phyloP scores from a whole-genome alignment of 176 grass and related monocot genomes.

The Rhynchospora tenuis region DNA sequence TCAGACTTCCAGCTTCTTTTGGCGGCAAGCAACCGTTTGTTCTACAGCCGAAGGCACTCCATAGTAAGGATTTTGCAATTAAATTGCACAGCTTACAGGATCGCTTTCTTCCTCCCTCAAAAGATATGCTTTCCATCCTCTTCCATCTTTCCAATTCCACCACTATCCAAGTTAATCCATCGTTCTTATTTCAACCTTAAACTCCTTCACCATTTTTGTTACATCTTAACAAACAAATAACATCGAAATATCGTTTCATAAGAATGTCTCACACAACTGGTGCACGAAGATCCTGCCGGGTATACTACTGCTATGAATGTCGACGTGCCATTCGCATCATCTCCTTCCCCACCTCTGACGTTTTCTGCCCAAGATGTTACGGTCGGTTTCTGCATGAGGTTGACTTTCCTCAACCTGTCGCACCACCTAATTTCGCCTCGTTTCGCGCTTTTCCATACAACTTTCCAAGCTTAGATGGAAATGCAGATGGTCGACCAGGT shows the following conservation, averaged over 20 bases:
- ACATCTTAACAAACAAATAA: not conserved
- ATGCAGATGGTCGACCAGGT: not conserved
- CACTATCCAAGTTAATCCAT: not conserved
- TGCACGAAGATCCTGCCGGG: conserved; percentile 45
- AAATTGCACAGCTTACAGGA: conserved; percentile 27
- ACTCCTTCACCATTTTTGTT: conserved; percentile 10
- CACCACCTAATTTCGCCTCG: conserved; percentile 29
- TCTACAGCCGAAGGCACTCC: conserved; percentile 16
- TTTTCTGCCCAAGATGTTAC: conserved; percentile 86
- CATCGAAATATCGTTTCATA: not conserved
- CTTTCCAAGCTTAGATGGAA: conserved; percentile 25
- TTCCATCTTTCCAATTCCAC: not conserved
- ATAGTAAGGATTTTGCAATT: not conserved
- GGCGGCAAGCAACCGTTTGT: conserved; percentile 28
- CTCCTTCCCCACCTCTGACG: conserved; percentile 54
- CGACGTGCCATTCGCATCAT: conserved; percentile 56
- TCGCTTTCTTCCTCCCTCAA: conserved; percentile 32
- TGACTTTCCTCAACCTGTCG: conserved; percentile 26
- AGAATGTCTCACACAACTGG: conserved; percentile 12
- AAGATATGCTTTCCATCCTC: conserved; percentile 63
- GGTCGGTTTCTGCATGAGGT: conserved; percentile 85
- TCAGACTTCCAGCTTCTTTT: conserved; percentile 10
- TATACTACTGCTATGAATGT: conserved; percentile 93
- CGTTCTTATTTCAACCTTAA: not conserved
- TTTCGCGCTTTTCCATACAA: conserved; percentile 40